Conservation (phyloP, 2,329 filamentous ascomycete species). For the Xylariaceae sp. region DNA sequence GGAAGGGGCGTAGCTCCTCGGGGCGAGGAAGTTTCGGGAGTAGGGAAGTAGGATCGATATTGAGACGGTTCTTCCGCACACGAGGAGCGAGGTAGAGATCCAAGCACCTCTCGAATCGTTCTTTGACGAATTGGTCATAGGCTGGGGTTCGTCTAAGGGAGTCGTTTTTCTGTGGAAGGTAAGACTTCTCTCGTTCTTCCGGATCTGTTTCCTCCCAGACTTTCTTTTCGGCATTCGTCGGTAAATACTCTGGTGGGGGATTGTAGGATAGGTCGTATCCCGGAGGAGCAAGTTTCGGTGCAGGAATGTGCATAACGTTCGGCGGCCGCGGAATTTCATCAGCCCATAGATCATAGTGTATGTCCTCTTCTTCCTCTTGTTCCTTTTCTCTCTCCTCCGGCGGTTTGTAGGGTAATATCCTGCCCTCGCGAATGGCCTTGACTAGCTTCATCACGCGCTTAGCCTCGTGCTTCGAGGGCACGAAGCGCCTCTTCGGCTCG, state of each 20-base stretch:
- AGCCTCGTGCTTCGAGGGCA: conserved; percentile 94
- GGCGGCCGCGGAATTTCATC: conserved; percentile 78
- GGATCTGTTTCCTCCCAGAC: conserved; percentile 81
- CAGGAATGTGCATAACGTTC: conserved; percentile 90
- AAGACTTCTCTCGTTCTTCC: conserved; percentile 87
- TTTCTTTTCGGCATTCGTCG: conserved; percentile 74
- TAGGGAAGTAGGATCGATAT: conserved; percentile 91
- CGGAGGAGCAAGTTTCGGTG: conserved; percentile 86
- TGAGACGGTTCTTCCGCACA: conserved; percentile 86
- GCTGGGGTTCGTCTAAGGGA: conserved; percentile 87
- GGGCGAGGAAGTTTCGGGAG: conserved; percentile 89
- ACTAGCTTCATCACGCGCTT: conserved; percentile 97
- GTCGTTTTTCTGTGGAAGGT: conserved; percentile 74
- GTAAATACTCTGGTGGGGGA: conserved; percentile 89
- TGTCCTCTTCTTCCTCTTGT: conserved; percentile 64
- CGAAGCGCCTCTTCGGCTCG: conserved; percentile 90
- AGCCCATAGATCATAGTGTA: conserved; percentile 88
- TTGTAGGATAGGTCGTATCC: conserved; percentile 97
- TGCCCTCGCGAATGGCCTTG: conserved; percentile 87
- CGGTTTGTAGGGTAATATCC: conserved; percentile 84
- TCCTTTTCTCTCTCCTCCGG: conserved; percentile 62
- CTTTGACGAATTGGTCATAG: conserved; percentile 85
- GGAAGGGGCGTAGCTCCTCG: conserved; percentile 91
- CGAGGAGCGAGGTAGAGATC: conserved; percentile 93
- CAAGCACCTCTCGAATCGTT: conserved; percentile 90